Conservation (phyloP, 805 yeast species). For the Torulaspora delbrueckii region DNA sequence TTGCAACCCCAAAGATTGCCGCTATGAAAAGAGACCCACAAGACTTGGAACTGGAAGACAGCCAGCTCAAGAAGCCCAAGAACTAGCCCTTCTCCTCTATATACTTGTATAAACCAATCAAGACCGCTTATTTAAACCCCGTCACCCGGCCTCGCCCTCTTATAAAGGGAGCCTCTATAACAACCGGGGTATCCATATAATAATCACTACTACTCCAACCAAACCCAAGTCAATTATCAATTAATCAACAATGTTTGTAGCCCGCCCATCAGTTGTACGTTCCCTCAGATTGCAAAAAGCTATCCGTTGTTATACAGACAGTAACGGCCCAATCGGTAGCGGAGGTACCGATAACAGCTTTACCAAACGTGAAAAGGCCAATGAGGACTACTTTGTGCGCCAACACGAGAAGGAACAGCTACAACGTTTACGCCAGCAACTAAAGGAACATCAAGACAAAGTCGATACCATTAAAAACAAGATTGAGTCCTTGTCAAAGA, state of each 20-base stretch:
- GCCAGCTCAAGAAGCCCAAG: conserved; percentile 34
- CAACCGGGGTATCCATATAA: conserved; percentile 2
- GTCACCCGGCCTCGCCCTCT: conserved; percentile 1
- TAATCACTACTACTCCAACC: background rate
- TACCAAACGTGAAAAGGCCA: conserved; percentile 86
- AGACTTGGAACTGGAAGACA: conserved; percentile 27
- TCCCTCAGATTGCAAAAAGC: conserved; percentile 19
- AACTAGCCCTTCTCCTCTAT: conserved; percentile 2
- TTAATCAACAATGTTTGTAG: conserved; percentile 18
- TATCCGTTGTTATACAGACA: conserved; percentile 44
- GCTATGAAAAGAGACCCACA: conserved; percentile 26
- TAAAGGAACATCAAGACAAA: conserved; percentile 69
- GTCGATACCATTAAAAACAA: conserved; percentile 48
- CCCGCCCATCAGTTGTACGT: conserved; percentile 20
- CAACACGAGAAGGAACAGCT: conserved; percentile 89
- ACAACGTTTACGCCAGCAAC: conserved; percentile 65
- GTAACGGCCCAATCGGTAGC: conserved; percentile 52
- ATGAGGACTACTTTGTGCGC: conserved; percentile 78
- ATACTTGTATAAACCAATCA: conserved; percentile 3
- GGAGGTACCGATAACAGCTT: conserved; percentile 55
- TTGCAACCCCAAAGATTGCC: conserved; percentile 48
- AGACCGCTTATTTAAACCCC: background rate
- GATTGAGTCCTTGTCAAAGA: conserved; percentile 29
- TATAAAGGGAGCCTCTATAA: background rate
- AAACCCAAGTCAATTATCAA: conserved; percentile 22